Evolutionary conservation across 225 moss, liverwort and hornwort genomes (phyloP).

Genomic region (Bryoerythrophyllum caledonicum): DNA sequence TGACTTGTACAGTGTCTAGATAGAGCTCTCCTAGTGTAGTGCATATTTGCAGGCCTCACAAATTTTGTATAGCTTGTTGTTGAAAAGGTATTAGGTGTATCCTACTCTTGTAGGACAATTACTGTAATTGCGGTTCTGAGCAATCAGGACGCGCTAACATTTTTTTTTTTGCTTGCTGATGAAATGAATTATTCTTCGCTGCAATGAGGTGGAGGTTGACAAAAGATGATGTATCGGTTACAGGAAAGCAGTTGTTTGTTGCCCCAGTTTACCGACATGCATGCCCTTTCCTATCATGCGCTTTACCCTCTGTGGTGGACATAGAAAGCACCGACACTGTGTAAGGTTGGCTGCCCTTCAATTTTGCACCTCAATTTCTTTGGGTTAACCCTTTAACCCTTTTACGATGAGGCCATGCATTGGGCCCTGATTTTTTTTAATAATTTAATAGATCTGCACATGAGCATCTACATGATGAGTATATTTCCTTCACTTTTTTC

Average conservation of each 20-base stretch:
- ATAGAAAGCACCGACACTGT: neutral
- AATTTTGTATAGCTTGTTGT: neutral
- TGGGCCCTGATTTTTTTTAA: too few relatives aligned
- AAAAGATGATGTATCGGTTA: neutral
- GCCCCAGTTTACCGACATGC: neutral
- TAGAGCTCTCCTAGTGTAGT: neutral
- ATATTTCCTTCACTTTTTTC: too few relatives aligned
- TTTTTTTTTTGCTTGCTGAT: neutral
- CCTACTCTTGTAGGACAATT: neutral
- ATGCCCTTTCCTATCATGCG: too few relatives aligned
- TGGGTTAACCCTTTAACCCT: too few relatives aligned
- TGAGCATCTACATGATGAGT: too few relatives aligned
- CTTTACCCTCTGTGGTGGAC: neutral
- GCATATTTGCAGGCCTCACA: neutral
- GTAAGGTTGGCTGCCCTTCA: too few relatives aligned
- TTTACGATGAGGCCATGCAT: too few relatives aligned
- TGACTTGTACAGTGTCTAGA: conserved; percentile 19
- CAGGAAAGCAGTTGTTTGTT: neutral
- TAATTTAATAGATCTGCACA: too few relatives aligned
- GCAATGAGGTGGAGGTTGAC: neutral
- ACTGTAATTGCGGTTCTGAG: neutral
- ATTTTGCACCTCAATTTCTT: too few relatives aligned
- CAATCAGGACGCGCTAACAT: neutral
- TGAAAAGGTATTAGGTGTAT: neutral
- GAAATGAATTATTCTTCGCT: neutral